Conservation (phyloP, 2,329 filamentous ascomycete genomes). For the Colletotrichum sp. region DNA sequence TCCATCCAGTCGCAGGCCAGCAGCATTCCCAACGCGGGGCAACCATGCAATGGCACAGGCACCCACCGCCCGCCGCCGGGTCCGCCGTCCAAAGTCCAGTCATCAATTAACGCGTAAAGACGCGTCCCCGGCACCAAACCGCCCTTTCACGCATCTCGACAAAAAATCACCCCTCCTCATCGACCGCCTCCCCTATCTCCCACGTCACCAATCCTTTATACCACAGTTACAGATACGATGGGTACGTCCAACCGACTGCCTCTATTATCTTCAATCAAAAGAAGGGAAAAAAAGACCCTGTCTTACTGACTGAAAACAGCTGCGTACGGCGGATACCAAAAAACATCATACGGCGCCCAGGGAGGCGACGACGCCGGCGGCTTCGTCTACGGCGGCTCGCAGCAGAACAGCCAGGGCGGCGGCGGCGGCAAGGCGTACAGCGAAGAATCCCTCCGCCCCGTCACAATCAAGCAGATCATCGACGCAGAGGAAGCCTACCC, state of each 20-base stretch:
- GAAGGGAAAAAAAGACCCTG: background rate
- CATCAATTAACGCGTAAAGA: background rate
- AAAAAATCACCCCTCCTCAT: background rate
- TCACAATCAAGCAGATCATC: constrained; percentile 94
- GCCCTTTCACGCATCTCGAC: background rate
- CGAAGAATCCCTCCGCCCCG: constrained; percentile 88
- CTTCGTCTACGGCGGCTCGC: constrained; percentile 65
- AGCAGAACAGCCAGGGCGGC: constrained; percentile 60
- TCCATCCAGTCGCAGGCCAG: background rate
- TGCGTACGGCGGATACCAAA: constrained; percentile 49
- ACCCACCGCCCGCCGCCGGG: background rate
- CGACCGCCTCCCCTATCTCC: background rate
- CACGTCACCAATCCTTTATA: background rate
- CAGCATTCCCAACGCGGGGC: background rate
- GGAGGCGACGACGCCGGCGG: constrained; percentile 67
- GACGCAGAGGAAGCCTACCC: constrained; percentile 80
- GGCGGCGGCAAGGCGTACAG: constrained; percentile 65
- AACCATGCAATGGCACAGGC: background rate
- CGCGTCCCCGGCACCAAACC: background rate
- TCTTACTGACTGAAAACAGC: constrained; percentile 30
- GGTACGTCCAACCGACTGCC: background rate
- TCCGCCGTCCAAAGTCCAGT: background rate
- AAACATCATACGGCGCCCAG: constrained; percentile 55
- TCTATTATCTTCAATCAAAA: background rate
- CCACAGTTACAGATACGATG: background rate